Evolutionary conservation across 257 asterid genomes (phyloP), one percentile per base, ranked within the genome.

Genomic region (Salvia miltiorrhiza): DNA sequence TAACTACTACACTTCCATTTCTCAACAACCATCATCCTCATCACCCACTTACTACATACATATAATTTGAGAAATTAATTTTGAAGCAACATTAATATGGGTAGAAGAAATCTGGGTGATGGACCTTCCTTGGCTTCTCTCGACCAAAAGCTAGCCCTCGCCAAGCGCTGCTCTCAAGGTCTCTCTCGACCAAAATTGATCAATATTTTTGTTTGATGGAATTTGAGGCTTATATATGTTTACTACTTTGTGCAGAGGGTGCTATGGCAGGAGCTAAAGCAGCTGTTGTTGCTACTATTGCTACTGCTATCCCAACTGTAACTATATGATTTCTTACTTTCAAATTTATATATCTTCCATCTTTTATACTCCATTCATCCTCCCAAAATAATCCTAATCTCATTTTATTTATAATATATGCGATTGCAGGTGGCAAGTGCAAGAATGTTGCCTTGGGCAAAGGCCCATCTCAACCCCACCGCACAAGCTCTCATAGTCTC

Each of bases 231-330:
- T n/a, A 0, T 24, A 1, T 52, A 8, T 28, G 26, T 3, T 45
- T 20, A 5, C 39, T 20, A 5, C 39, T 21, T 47, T 0, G 12
- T 71, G 85, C 83, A 87, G 97, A 93, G 79, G 95, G 97, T 63
- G 98, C 72, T 6, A 63, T 83, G 47, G 93, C 95, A 0, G 98
- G 97, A 75, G 85, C 96, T 19, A 92, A 90, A 79, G 98, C 97
- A 43, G 98, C 97, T 4, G 80, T 74, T 12, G 53, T 86, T 66
- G 97, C 96, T 35, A 53, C 95, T 49, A 74, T 90, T 77, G 95
- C 97, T 1, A 85, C 97, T 61, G 98, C 97, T n/a, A 84, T 93
- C 71, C 96, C 98, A 21, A 93, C 97, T 26, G 96, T 89, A 79
- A 23, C 77, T 44, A 26, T 14, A 55, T 37, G 9, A 1, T 1